phyloP scores from a whole-genome alignment of 139 green algal genomes.

The Eudorina sp. region DNA sequence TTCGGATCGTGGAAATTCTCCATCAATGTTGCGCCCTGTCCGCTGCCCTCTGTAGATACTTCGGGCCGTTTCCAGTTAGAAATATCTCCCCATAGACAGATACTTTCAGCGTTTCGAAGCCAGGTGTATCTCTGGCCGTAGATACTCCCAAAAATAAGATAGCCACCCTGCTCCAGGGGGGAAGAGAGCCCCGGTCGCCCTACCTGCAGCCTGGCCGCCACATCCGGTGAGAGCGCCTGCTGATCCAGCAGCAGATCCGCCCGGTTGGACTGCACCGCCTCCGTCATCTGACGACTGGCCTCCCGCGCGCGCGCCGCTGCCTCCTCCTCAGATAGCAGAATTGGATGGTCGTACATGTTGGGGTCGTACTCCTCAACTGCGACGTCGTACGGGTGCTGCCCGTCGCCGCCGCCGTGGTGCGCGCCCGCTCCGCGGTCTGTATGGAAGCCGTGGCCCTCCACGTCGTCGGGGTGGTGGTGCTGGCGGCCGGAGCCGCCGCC shows the following conservation, averaged over 20 bases:
- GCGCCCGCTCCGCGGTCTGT: neutral
- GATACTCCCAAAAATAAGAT: too few species aligned
- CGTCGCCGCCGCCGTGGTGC: neutral
- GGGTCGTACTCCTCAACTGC: constrained; percentile 3
- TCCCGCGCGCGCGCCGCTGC: neutral
- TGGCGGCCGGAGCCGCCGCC: too few species aligned
- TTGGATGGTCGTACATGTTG: neutral
- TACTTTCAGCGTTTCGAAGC: too few species aligned
- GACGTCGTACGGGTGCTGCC: neutral
- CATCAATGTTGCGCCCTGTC: too few species aligned
- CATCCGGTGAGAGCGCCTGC: constrained; percentile 4
- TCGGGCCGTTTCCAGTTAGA: too few species aligned
- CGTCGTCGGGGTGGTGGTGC: neutral
- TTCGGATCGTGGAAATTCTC: too few species aligned
- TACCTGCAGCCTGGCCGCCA: constrained; percentile 22
- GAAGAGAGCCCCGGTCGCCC: too few species aligned
- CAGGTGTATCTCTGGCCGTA: too few species aligned
- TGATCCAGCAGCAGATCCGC: neutral
- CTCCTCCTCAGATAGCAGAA: neutral
- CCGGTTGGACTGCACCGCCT: neutral
- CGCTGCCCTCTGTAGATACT: too few species aligned
- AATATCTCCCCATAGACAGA: too few species aligned
- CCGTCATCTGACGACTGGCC: neutral
- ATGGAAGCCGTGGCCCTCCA: neutral
- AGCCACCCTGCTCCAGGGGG: too few species aligned